Evolutionary conservation across 202 grass and related monocot genomes (phyloP).

Genomic region (Eragrostis tef): DNA sequence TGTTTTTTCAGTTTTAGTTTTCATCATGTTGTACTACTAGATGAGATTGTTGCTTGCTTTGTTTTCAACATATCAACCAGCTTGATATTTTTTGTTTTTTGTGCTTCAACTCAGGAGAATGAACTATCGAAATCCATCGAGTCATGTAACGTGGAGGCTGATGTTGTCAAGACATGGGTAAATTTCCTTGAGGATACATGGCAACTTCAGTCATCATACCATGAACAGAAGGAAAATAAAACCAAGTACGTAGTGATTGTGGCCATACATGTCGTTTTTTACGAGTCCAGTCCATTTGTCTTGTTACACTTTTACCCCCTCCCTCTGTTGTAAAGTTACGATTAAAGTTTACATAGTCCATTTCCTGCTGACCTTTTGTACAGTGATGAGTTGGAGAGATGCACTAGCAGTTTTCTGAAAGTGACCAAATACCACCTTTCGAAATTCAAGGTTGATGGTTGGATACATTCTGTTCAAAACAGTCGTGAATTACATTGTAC

Average conservation of each 20-base stretch:
- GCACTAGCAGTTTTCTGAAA: conserved; percentile 62
- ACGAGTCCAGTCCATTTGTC: conserved; percentile 1
- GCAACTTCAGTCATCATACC: conserved; percentile 77
- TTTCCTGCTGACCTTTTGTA: conserved; percentile 47
- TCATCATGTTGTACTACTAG: conserved; percentile 32
- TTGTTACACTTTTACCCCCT: not conserved
- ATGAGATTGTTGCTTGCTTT: conserved; percentile 30
- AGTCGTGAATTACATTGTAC: conserved; percentile 3
- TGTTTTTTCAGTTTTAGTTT: conserved; percentile 34
- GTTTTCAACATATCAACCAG: conserved; percentile 19
- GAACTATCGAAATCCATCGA: conserved; percentile 87
- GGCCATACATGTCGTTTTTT: conserved; percentile 5
- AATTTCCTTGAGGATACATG: conserved; percentile 99
- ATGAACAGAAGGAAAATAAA: conserved; percentile 77
- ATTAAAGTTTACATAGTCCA: conserved; percentile 14
- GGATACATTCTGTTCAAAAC: conserved; percentile 18
- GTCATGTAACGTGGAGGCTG: conserved; percentile 83
- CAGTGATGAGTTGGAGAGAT: conserved; percentile 87
- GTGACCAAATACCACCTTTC: conserved; percentile 77
- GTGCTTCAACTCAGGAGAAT: conserved; percentile 65
- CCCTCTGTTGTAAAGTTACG: not conserved
- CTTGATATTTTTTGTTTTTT: conserved; percentile 48
- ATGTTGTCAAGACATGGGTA: conserved; percentile 90
- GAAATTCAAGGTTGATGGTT: conserved; percentile 69
- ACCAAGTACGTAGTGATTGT: conserved; percentile 59